A percentile compares a stretch with the other conserved stretches of the same genome.
Evolutionary conservation across 2,329 filamentous ascomycete genomes (phyloP).

Genomic region (Fusarium algeriense): DNA sequence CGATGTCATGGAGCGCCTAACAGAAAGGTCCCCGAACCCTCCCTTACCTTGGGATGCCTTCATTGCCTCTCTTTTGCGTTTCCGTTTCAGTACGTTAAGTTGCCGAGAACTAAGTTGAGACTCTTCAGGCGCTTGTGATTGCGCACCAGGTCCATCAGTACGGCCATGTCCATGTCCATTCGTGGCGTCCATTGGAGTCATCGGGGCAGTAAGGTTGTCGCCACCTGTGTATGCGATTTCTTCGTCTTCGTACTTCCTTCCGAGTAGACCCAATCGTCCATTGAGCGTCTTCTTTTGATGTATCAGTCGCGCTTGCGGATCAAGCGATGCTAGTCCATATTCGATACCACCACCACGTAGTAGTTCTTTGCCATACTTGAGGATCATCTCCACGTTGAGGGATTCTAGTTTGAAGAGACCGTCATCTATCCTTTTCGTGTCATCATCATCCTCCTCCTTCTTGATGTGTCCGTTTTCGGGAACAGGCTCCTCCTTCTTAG

Average conservation of each 20-base stretch:
- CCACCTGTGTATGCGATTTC: conserved; percentile 72
- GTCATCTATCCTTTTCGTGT: conserved; percentile 61
- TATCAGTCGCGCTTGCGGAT: conserved; percentile 81
- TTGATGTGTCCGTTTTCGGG: conserved; percentile 63
- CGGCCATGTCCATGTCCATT: conserved; percentile 51
- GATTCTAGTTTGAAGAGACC: conserved; percentile 78
- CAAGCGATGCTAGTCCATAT: conserved; percentile 83
- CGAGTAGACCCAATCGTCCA: conserved; percentile 84
- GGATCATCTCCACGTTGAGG: conserved; percentile 82
- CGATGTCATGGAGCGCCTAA: conserved; percentile 71
- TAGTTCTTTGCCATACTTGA: conserved; percentile 86
- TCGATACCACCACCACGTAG: conserved; percentile 89
- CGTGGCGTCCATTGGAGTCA: conserved; percentile 59
- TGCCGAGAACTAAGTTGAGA: conserved; percentile 88
- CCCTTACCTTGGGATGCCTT: conserved; percentile 88
- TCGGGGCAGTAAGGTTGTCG: conserved; percentile 58
- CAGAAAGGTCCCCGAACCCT: conserved; percentile 87
- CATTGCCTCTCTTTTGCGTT: conserved; percentile 90
- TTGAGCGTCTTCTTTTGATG: conserved; percentile 91
- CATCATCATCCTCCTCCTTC: conserved; percentile 72
- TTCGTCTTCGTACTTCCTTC: conserved; percentile 87
- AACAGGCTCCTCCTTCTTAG: conserved; percentile 55
- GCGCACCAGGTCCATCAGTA: conserved; percentile 54
- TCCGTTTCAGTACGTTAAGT: conserved; percentile 93
- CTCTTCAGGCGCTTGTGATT: conserved; percentile 68